Percentiles rank a stretch among this genome's conserved stretches.
phyloP scores from a whole-genome alignment of 495 filamentous ascomycete genomes.

The Talaromyces thailandensis region DNA sequence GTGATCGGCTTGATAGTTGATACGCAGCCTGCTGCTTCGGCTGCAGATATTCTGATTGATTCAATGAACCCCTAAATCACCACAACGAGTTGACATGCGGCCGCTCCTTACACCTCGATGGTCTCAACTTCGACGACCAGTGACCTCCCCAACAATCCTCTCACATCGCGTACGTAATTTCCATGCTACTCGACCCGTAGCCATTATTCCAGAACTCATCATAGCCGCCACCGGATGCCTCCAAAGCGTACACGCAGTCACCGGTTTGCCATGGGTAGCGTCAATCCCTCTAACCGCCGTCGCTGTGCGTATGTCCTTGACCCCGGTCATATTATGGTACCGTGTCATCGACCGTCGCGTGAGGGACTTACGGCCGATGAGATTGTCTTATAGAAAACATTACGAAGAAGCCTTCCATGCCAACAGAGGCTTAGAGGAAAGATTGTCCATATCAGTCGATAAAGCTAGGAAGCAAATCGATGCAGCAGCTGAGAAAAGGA shows the following conservation, averaged over 20 bases:
- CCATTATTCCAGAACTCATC: constrained; percentile 37
- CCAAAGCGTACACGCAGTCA: constrained; percentile 48
- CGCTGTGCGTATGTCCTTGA: constrained; percentile 46
- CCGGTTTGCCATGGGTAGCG: constrained; percentile 58
- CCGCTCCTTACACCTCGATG: not conserved
- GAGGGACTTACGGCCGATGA: constrained; percentile 40
- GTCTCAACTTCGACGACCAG: not conserved
- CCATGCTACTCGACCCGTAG: constrained; percentile 31
- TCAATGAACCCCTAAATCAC: not conserved
- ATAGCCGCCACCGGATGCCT: constrained; percentile 46
- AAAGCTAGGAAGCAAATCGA: constrained; percentile 5
- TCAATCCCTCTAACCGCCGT: constrained; percentile 64
- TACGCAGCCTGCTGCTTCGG: not conserved
- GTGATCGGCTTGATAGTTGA: not conserved
- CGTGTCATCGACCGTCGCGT: constrained; percentile 29
- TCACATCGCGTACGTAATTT: constrained; percentile 31
- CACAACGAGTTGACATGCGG: not conserved
- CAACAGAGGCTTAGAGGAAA: constrained; percentile 5
- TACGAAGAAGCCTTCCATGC: constrained; percentile 16
- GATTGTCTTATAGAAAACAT: constrained; percentile 36
- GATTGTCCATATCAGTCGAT: constrained; percentile 8
- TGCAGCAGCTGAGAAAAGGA: constrained; percentile 13
- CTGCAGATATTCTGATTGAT: not conserved
- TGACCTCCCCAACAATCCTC: constrained; percentile 4
- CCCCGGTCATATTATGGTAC: constrained; percentile 50